Evolutionary conservation across 768 basidiomycete species (phyloP).

Genomic region (Trametes cinnabarina): DNA sequence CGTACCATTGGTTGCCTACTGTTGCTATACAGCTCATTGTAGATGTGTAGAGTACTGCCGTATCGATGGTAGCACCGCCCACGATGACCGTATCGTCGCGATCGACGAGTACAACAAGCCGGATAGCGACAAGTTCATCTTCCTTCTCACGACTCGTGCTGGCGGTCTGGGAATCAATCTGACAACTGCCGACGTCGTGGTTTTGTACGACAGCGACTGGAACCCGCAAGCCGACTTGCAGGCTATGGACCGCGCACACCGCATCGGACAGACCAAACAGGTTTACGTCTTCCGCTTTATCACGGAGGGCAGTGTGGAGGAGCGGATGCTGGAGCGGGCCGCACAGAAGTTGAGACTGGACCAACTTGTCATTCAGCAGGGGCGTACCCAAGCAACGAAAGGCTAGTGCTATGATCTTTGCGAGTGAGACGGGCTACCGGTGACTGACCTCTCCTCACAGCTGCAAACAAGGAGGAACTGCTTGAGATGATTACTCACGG

Average conservation of each 20-base stretch:
- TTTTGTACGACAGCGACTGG: slow-evolving; percentile 97
- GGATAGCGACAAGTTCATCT: slow-evolving; percentile 92
- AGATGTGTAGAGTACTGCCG: slow-evolving; percentile 79
- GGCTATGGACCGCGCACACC: slow-evolving; percentile 97
- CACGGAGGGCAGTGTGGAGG: slow-evolving; percentile 93
- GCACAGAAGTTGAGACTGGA: slow-evolving; percentile 94
- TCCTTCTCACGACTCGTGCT: slow-evolving; percentile 93
- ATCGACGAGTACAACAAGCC: slow-evolving; percentile 99
- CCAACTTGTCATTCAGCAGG: slow-evolving; percentile 96
- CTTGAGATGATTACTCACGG: slow-evolving; percentile 98
- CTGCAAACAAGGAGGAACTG: slow-evolving; percentile 92
- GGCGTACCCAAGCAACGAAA: slow-evolving; percentile 79
- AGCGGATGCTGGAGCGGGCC: slow-evolving; percentile 90
- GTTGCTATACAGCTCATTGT: slow-evolving; percentile 4
- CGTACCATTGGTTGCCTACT: slow-evolving; percentile 29
- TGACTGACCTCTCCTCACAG: slow-evolving; percentile 34
- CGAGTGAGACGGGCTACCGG: too few species aligned
- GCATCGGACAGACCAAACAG: slow-evolving; percentile 96
- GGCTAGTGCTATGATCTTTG: slow-evolving; percentile 44
- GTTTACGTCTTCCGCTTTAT: slow-evolving; percentile 97
- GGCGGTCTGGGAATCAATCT: slow-evolving; percentile 97
- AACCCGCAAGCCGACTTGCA: slow-evolving; percentile 99
- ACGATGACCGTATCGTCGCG: slow-evolving; percentile 91
- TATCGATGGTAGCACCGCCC: slow-evolving; percentile 93
- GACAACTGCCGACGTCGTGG: slow-evolving; percentile 91